Percentiles rank a stretch among this genome's conserved stretches.
These are phyloP conservation scores for Aureobasidium sp. DNA, from an alignment of 2,329 filamentous ascomycete genomes.

Conservation along the genomic window DNA sequence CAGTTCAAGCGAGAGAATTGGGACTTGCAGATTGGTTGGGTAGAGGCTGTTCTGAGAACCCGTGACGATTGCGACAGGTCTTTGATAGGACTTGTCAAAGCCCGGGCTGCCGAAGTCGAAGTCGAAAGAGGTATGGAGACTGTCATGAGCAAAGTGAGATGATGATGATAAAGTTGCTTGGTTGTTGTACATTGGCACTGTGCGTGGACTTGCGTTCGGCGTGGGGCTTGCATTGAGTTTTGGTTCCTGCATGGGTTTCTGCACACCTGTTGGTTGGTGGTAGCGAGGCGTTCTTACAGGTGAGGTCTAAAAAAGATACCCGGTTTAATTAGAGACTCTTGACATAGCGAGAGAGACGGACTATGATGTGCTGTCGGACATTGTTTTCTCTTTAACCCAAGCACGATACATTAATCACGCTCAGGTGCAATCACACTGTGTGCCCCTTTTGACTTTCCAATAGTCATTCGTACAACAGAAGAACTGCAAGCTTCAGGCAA, in stretches of 20 bases:
- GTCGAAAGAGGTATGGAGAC: slow-evolving; percentile 77
- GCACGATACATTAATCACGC: slow-evolving; percentile 3
- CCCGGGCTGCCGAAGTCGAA: slow-evolving; percentile 74
- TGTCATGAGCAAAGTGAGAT: slow-evolving; percentile 90
- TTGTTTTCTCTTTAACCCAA: background rate
- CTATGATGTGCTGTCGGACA: background rate
- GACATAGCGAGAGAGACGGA: background rate
- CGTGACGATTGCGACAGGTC: slow-evolving; percentile 89
- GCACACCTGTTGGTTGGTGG: slow-evolving; percentile 4
- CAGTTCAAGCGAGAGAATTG: slow-evolving; percentile 79
- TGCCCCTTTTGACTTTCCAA: background rate
- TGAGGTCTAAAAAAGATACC: slow-evolving; percentile 3
- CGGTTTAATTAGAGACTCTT: slow-evolving; percentile 4
- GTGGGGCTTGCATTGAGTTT: slow-evolving; percentile 2
- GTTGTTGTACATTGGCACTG: background rate
- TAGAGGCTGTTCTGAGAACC: slow-evolving; percentile 77
- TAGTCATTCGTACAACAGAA: background rate
- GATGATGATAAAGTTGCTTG: slow-evolving; percentile 13
- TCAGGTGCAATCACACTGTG: background rate
- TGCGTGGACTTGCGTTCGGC: background rate
- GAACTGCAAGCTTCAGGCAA: background rate
- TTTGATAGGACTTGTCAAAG: slow-evolving; percentile 83
- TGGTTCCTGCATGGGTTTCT: slow-evolving; percentile 9
- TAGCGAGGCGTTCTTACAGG: slow-evolving; percentile 1
- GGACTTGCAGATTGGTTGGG: slow-evolving; percentile 92